These are phyloP conservation scores for Polytrichum commune DNA, from an alignment of 225 moss, liverwort and hornwort species.

Conservation along the genomic window DNA sequence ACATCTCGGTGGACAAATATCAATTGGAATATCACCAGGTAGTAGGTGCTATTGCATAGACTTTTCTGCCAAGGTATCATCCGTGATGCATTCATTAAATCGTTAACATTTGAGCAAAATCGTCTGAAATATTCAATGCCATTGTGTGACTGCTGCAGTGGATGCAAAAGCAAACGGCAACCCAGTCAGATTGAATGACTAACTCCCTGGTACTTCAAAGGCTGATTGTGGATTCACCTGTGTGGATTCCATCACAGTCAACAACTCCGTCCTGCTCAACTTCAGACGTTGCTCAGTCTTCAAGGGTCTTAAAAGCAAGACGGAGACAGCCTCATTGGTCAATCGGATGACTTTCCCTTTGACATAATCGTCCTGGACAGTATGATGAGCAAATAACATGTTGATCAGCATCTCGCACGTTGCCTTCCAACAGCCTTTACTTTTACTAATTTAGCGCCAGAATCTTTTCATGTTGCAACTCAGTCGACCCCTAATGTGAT, in stretches of 20 bases:
- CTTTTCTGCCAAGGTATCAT: background rate
- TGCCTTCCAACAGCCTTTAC: background rate
- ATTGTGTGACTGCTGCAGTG: background rate
- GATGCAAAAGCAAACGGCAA: background rate
- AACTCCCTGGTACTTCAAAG: background rate
- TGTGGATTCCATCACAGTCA: slow-evolving; percentile 53
- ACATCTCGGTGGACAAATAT: background rate
- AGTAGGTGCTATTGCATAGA: background rate
- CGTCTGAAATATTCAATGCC: background rate
- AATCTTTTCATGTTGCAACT: too few species aligned
- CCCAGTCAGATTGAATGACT: background rate
- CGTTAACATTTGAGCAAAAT: background rate
- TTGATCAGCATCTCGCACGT: background rate
- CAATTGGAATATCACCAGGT: background rate
- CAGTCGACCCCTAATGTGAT: too few species aligned
- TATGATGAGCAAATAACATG: background rate
- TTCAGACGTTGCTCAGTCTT: slow-evolving; percentile 63
- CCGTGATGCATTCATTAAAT: background rate
- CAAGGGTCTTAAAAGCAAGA: slow-evolving; percentile 50
- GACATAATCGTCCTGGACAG: slow-evolving; percentile 42
- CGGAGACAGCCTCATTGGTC: slow-evolving; percentile 61
- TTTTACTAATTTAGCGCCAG: background rate
- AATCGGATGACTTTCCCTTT: slow-evolving; percentile 55
- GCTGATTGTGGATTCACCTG: slow-evolving; percentile 16
- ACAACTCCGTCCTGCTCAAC: slow-evolving; percentile 61